Conservation (phyloP, 1,284 basidiomycete species). For the Pseudomicrostroma phylloplanum region DNA sequence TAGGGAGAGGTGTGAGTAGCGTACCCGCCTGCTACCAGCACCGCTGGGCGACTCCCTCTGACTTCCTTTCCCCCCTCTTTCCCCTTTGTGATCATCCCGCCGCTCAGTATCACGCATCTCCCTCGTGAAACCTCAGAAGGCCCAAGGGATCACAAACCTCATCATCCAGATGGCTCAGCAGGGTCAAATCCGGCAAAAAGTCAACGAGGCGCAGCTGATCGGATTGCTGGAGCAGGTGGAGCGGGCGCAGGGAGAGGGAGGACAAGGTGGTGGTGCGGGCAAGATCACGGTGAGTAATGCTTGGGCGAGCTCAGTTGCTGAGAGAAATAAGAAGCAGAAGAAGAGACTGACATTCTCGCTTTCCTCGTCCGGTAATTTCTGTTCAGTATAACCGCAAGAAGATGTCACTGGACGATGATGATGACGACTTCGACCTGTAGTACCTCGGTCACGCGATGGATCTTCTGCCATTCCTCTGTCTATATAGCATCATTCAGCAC, state of each 20-base stretch:
- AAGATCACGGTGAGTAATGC: conserved; percentile 44
- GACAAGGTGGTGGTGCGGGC: conserved; percentile 13
- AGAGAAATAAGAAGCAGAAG: no score
- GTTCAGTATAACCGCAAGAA: conserved; percentile 31
- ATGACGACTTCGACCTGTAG: conserved; percentile 37
- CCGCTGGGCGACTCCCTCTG: not conserved
- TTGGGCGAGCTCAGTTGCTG: not conserved
- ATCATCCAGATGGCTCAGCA: conserved; percentile 83
- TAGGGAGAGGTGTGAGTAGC: conserved; percentile 76
- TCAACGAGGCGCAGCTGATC: conserved; percentile 83
- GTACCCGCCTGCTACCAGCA: conserved; percentile 47
- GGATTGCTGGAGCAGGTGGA: conserved; percentile 82
- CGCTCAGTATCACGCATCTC: conserved; percentile 75
- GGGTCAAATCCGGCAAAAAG: conserved; percentile 78
- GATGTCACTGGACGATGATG: conserved; percentile 30
- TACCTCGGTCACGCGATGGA: not conserved
- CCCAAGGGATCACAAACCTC: conserved; percentile 76
- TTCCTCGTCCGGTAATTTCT: not conserved
- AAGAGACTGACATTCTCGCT: not conserved
- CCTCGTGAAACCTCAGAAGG: conserved; percentile 81
- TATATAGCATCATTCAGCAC: no score
- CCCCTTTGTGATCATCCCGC: not conserved
- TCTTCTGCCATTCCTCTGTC: no score
- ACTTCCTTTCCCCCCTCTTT: conserved; percentile 7
- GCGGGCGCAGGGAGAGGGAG: conserved; percentile 21